Base-by-base conservation (phyloP, 345 rosid genomes). In the Acer negundo region DNA sequence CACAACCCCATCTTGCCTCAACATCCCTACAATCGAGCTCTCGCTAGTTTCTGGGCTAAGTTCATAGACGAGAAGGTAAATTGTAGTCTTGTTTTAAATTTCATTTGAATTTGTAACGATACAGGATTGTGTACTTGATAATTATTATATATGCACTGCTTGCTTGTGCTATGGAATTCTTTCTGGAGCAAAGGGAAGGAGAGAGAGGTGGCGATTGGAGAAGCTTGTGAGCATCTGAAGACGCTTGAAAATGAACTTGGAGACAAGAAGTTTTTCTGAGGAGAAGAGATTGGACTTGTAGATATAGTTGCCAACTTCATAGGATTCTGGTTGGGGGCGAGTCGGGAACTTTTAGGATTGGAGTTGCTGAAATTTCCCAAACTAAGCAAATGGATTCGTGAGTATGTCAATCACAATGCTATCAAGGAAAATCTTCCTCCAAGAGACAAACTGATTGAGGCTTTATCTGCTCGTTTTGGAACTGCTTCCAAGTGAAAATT, bases 11-110 rank as follows among this genome's bases (percentile, higher is more conserved):
- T 88, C 28, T 81, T 90, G 82, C 92, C 90, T 5, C 76, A 65
- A 10, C 79, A 85, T 79, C 87, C 92, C n/a, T 76, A 78, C 38
- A 87, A 87, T 16, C 79, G 84, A 55, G 90, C 92, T 70, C 46
- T 58, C 62, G 90, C 84, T 1, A 89, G 87, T 24, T 87, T 90
- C 82, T 90, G 92, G 92, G 87, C 88, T 12, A 84, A 81, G 80
- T 85, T 82, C 85, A 64, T 85, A 24, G 90, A 90, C 51, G 89
- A 85, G 46, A 35, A 35, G 38, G 38, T 35, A 35, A 35, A 35
- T 35, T 35, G 6, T 4, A 35, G 6, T 35, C 38, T 28, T 28
- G 31, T 28, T 28, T 28, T 3, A 28, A 28, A 28, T 28, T 28
- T 28, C 31, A 28, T 28, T 28, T 28, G 31, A 28, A 28, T 28